Base-by-base conservation (phyloP, 83 land plant species). In the Picea abies region DNA sequence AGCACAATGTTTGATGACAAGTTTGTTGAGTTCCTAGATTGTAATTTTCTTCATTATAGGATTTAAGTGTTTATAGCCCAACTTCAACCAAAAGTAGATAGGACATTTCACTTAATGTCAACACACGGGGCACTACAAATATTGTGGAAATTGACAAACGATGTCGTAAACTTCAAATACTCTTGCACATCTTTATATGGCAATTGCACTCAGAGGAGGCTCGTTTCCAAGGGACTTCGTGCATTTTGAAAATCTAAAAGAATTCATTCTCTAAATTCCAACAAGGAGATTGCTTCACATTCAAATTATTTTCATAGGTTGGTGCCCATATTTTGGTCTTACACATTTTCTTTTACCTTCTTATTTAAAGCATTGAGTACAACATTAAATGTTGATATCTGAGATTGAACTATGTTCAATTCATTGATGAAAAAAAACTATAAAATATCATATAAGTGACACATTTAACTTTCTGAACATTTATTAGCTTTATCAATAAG, bases 91-190 rank as follows among this genome's bases (percentile, higher is more conserved):
- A 17, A 20, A 2, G 19, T 81, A 90, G 92, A 85, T 90, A 90
- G 68, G 92, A 90, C 63, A 64, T 82, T 70, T 90, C 92, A 62
- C 16, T 90, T 29, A 80, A 88, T 39, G 65, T 90, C 79, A 90
- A 90, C 78, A 82, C 90, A 16, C 41, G 66, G 62, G 92, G 92
- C 26, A 85, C 92, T 35, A 81, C 69, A 22, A 85, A 83, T 22
- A 8, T 87, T 16, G 76, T 88, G 71, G 90, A 90, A 20, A 88
- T 88, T 37, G 88, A 84, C 17, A 63, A 88, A 35, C 78, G 79
- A 39, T 90, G 92, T 83, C 79, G 62, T 35, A 73, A 83, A 29
- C 84, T 90, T 22, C 82, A 90, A 82, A 67, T 90, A 6, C 76
- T 85, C 22, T 29, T 87, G 20, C 90, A 90, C 67, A 83, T 5